These are phyloP conservation scores for Lizonia empirigonia DNA, from an alignment of 2,329 filamentous ascomycete species.

Conservation along the genomic window DNA sequence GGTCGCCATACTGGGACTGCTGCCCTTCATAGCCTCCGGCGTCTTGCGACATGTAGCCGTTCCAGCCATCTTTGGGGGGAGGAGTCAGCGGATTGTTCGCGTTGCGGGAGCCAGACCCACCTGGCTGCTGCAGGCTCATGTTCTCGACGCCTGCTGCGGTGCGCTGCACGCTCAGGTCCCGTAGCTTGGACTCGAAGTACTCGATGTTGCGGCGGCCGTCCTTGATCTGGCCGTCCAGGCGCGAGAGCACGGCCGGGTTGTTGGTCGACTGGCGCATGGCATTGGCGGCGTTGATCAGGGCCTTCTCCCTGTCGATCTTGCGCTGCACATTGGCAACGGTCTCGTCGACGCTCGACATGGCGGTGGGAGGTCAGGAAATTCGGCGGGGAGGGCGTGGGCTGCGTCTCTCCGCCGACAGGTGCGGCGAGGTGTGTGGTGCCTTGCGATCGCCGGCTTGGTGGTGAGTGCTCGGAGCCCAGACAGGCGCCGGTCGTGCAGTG, in stretches of 20 bases:
- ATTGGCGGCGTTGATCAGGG: conserved; percentile 90
- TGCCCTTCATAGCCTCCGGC: conserved; percentile 67
- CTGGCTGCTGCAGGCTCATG: conserved; percentile 65
- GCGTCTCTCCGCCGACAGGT: conserved; percentile 35
- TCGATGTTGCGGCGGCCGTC: conserved; percentile 91
- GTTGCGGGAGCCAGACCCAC: conserved; percentile 48
- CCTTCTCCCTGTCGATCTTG: conserved; percentile 98
- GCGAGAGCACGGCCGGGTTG: conserved; percentile 87
- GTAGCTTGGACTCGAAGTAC: conserved; percentile 92
- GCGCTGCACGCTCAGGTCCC: conserved; percentile 83
- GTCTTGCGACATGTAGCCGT: conserved; percentile 59
- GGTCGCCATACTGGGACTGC: conserved; percentile 59
- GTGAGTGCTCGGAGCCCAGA: conserved; percentile 31
- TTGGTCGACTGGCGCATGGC: conserved; percentile 95
- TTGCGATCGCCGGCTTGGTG: conserved; percentile 31
- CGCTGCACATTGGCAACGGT: conserved; percentile 80
- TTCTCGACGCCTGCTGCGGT: conserved; percentile 70
- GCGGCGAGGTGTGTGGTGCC: conserved; percentile 33
- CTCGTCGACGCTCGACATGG: conserved; percentile 65
- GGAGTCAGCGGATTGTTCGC: conserved; percentile 55
- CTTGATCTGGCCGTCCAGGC: conserved; percentile 91
- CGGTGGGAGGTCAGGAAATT: conserved; percentile 38
- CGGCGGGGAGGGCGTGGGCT: conserved; percentile 31
- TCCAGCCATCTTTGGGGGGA: conserved; percentile 72
- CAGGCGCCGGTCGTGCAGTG: conserved; percentile 27